A percentile compares a stretch with the other conserved stretches of the same genome.
phyloP scores from a whole-genome alignment of 345 rosid species.

The Eucalyptus cloeziana region DNA sequence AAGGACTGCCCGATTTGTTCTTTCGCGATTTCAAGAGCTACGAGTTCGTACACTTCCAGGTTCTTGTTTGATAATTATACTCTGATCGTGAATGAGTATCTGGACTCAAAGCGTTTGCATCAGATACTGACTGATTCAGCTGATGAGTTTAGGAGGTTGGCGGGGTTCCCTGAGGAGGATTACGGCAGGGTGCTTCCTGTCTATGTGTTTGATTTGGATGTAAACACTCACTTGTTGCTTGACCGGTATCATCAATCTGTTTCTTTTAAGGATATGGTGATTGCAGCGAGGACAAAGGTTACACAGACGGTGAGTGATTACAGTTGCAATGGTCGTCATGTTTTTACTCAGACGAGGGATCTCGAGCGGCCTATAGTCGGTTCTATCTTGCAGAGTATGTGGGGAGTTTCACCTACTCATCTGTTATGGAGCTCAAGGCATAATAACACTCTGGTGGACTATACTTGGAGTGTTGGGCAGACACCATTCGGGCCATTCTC shows the following conservation, averaged over 20 bases:
- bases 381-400: constrained; percentile 93
- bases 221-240: constrained; percentile 45
- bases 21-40: constrained; percentile 64
- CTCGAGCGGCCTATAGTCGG: constrained; percentile 84
- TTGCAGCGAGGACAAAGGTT: constrained; percentile 83
- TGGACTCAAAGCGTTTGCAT: constrained; percentile 93
- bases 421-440: constrained; percentile 78
- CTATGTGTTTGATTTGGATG: constrained; percentile 89
- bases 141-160: constrained; percentile 65
- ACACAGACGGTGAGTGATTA: constrained; percentile 91
- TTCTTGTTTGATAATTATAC: constrained; percentile 94
- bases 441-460: constrained; percentile 75
- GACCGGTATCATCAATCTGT: constrained; percentile 89
- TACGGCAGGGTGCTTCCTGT: constrained; percentile 75
- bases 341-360: constrained; percentile 70
- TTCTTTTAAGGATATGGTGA: constrained; percentile 87
- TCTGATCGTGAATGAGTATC: constrained; percentile 88
- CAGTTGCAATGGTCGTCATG: constrained; percentile 87
- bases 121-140: constrained; percentile 69
- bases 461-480: constrained; percentile 96
- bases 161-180: constrained; percentile 69
- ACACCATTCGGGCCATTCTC: constrained; percentile 99
- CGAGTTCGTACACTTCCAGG: constrained; percentile 86
- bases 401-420: constrained; percentile 98
- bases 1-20: constrained; percentile 79